These are phyloP conservation scores for Lasiodiplodia sp. DNA, from an alignment of 2,329 filamentous ascomycete species.

Conservation along the genomic window DNA sequence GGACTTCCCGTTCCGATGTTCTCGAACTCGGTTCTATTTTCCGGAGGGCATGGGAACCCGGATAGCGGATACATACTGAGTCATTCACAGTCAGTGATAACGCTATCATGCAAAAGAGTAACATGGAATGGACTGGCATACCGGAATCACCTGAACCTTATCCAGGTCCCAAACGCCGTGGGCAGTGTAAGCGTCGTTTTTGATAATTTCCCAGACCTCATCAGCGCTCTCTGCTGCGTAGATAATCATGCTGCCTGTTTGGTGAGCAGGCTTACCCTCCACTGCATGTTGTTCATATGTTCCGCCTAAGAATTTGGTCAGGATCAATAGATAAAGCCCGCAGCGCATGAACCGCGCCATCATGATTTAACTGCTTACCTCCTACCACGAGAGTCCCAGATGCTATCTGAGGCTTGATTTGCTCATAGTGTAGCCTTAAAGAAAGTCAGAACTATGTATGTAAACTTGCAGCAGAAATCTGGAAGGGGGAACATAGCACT, in stretches of 20 bases:
- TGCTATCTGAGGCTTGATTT: not conserved
- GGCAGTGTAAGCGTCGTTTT: not conserved
- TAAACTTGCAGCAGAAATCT: accelerated
- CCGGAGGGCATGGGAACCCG: not conserved
- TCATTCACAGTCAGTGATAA: not conserved
- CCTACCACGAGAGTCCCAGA: not conserved
- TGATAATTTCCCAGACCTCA: not conserved
- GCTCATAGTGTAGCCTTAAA: not conserved
- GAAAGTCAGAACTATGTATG: not conserved
- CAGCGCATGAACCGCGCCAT: not conserved
- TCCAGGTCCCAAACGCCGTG: not conserved
- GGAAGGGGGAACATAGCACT: not conserved
- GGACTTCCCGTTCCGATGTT: not conserved
- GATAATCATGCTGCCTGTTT: not conserved
- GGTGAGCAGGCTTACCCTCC: not conserved
- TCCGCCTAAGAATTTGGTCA: not conserved
- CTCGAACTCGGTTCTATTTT: not conserved
- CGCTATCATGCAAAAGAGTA: not conserved
- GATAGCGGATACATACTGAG: not conserved
- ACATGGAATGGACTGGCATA: not conserved
- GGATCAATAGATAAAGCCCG: not conserved
- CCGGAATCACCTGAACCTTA: not conserved
- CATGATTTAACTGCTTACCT: not conserved
- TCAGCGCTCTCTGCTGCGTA: not conserved
- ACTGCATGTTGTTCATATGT: not conserved